phyloP scores from a whole-genome alignment of 2,329 filamentous ascomycete genomes.

The Ceratocystis diversiconidia region DNA sequence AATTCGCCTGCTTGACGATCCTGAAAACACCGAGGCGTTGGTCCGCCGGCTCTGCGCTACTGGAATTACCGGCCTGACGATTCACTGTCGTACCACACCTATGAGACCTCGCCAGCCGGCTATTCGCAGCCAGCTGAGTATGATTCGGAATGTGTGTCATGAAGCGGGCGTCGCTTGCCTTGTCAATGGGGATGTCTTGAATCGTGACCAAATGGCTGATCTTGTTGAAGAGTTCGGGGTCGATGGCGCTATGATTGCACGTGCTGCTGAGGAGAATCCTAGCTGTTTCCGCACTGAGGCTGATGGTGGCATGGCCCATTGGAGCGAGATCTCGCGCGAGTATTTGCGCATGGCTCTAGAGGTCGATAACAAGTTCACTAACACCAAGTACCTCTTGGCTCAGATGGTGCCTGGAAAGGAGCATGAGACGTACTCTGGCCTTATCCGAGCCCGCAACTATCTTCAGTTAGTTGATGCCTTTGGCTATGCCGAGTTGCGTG shows the following conservation, averaged over 20 bases:
- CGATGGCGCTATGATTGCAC: conserved; percentile 95
- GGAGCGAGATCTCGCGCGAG: conserved; percentile 61
- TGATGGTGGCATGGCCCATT: conserved; percentile 56
- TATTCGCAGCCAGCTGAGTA: conserved; percentile 69
- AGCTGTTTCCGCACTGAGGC: conserved; percentile 63
- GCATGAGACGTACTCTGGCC: conserved; percentile 39
- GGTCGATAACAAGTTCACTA: conserved; percentile 74
- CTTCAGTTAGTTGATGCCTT: conserved; percentile 51
- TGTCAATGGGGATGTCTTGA: conserved; percentile 86
- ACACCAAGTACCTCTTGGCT: conserved; percentile 80
- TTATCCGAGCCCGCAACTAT: conserved; percentile 58
- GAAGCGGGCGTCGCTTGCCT: conserved; percentile 80
- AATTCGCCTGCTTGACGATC: conserved; percentile 71
- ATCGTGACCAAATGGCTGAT: conserved; percentile 53
- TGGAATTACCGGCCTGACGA: conserved; percentile 80
- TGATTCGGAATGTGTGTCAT: conserved; percentile 68
- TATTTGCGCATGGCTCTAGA: conserved; percentile 62
- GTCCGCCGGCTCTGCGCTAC: conserved; percentile 69
- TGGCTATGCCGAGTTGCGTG: conserved; percentile 47
- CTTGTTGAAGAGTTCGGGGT: conserved; percentile 69
- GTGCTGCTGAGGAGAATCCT: conserved; percentile 77
- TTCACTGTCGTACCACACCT: conserved; percentile 90
- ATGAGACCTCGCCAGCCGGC: conserved; percentile 87
- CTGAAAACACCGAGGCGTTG: conserved; percentile 59
- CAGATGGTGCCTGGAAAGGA: conserved; percentile 77